Percentiles rank a stretch among this genome's conserved stretches.
These are phyloP conservation scores for Anthostomella pinea DNA, from an alignment of 2,329 filamentous ascomycete species.

Conservation along the genomic window DNA sequence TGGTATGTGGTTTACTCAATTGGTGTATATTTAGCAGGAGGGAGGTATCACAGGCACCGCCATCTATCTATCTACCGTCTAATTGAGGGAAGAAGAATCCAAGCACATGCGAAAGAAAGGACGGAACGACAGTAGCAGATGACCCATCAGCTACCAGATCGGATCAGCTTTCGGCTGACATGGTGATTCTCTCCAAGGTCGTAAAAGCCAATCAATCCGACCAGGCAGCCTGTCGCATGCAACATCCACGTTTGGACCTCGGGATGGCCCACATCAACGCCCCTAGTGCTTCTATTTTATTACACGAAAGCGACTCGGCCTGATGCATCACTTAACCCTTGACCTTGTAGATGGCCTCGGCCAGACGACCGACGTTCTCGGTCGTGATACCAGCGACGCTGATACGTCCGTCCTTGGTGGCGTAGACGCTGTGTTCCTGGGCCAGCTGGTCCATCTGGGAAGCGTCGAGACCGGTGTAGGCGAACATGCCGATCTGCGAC, in stretches of 20 bases:
- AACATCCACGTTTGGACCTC: too few species aligned
- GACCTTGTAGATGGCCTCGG: constrained; percentile 81
- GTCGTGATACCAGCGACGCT: constrained; percentile 81
- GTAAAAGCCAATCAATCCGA: too few species aligned
- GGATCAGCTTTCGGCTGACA: too few species aligned
- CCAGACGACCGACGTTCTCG: constrained; percentile 75
- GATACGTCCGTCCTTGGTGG: constrained; percentile 88
- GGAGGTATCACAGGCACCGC: constrained; percentile 7
- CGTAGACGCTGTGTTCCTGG: constrained; percentile 96
- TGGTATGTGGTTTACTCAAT: background rate
- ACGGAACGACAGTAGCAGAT: too few species aligned
- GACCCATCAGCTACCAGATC: too few species aligned
- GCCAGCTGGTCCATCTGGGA: constrained; percentile 90
- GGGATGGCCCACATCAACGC: too few species aligned
- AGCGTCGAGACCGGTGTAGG: constrained; percentile 88
- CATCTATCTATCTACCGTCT: constrained; percentile 9
- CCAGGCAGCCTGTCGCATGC: too few species aligned
- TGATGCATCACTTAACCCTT: constrained; percentile 52
- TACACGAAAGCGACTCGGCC: constrained; percentile 5
- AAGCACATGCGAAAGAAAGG: too few species aligned
- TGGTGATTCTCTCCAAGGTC: too few species aligned
- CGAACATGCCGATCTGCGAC: constrained; percentile 98
- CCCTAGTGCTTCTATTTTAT: too few species aligned
- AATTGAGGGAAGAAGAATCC: background rate
- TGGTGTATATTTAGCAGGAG: background rate